Evolutionary conservation across 164 flowering plant genomes (phyloP).

Genomic region (Protea cynaroides): DNA sequence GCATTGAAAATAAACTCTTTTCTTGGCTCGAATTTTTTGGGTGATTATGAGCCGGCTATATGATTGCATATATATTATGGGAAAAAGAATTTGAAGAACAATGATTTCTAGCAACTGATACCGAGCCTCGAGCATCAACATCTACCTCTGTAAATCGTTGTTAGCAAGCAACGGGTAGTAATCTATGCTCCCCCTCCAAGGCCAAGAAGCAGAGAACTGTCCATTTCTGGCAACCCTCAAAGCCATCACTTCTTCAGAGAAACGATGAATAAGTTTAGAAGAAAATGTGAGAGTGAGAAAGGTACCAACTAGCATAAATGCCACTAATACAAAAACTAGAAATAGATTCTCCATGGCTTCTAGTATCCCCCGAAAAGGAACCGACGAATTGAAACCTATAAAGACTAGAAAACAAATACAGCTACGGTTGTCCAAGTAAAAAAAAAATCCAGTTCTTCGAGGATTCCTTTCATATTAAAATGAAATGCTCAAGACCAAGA

Average conservation of each 20-base stretch:
- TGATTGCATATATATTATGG: too few species aligned
- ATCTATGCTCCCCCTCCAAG: conserved; percentile 40
- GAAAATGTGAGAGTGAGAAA: conserved; percentile 23
- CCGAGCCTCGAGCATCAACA: conserved; percentile 49
- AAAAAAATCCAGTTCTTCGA: neutral
- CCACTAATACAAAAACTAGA: conserved; percentile 2
- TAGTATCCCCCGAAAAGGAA: neutral
- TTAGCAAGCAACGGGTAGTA: conserved; percentile 46
- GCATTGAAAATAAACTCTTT: too few species aligned
- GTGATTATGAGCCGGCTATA: too few species aligned
- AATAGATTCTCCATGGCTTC: conserved; percentile 14
- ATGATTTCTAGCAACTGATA: conserved; percentile 41
- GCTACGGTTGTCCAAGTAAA: neutral
- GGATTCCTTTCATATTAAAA: neutral
- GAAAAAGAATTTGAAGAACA: too few species aligned
- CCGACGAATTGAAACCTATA: neutral
- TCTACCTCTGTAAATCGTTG: conserved; percentile 62
- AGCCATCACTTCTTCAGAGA: conserved; percentile 62
- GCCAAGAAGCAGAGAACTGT: conserved; percentile 24
- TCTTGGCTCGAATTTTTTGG: too few species aligned
- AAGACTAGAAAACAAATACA: neutral
- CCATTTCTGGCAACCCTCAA: conserved; percentile 22
- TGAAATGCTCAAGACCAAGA: too few species aligned
- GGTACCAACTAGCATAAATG: conserved; percentile 2
- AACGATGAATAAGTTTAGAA: conserved; percentile 65